Evolutionary conservation across 148 eudicot genomes (phyloP).

Genomic region (Vaccinium myrtillus): DNA sequence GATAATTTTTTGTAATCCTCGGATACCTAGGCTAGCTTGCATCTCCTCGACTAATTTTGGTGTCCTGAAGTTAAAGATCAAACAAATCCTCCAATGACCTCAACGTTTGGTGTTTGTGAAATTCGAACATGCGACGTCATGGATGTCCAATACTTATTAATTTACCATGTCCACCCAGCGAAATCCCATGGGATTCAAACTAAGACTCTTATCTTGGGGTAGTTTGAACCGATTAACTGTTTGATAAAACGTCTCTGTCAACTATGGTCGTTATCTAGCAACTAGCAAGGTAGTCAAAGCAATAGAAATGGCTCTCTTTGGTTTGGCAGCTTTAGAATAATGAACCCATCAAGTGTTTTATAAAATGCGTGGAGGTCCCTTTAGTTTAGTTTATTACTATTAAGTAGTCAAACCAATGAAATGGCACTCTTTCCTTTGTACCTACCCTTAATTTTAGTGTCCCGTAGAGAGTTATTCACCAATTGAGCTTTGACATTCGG

Average conservation of each 20-base stretch:
- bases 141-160: too few species aligned
- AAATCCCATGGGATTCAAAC: too few species aligned
- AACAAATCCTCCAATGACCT: too few species aligned
- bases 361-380: background rate
- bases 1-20: too few species aligned
- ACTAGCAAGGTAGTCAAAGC: slow-evolving; percentile 6
- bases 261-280: background rate
- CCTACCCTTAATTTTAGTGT: background rate
- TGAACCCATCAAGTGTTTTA: background rate
- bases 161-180: too few species aligned
- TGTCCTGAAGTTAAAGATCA: too few species aligned
- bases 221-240: slow-evolving; percentile 2
- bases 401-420: background rate
- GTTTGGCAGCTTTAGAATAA: background rate
- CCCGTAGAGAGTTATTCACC: background rate
- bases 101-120: too few species aligned
- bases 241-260: background rate
- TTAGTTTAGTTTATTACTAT: background rate
- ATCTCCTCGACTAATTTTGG: too few species aligned
- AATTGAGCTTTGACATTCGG: background rate
- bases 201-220: background rate
- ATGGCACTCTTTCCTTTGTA: background rate
- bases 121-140: too few species aligned
- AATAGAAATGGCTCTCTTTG: slow-evolving; percentile 1
- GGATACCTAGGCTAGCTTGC: too few species aligned